These are phyloP conservation scores for Saussurea involucrata DNA, from an alignment of 129 eudicot genomes.

Conservation along the genomic window DNA sequence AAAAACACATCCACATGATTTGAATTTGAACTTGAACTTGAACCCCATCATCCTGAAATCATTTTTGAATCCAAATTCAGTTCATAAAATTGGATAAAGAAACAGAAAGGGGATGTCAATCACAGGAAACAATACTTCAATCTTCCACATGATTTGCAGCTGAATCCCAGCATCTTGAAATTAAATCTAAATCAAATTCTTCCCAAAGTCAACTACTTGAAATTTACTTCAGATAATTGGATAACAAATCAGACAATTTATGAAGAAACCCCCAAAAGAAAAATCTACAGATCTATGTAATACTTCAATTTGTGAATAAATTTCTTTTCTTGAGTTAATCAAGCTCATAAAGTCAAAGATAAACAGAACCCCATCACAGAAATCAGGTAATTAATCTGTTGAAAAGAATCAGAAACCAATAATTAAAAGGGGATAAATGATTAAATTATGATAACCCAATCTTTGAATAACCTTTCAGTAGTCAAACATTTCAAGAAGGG, in stretches of 20 bases:
- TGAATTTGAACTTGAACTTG: conserved; percentile 17
- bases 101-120: not conserved
- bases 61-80: not conserved
- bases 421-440: conserved; percentile 24
- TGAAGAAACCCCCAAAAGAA: not conserved
- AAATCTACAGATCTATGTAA: not conserved
- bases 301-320: not conserved
- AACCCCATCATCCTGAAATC: conserved; percentile 34
- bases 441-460: conserved; percentile 27
- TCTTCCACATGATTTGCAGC: conserved; percentile 27
- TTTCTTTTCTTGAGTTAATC: conserved; percentile 5
- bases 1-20: conserved; percentile 19
- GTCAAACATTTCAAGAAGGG: conserved; percentile 14
- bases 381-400: conserved; percentile 2
- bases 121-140: conserved; percentile 16
- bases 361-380: not conserved
- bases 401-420: conserved; percentile 22
- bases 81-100: not conserved
- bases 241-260: not conserved
- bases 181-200: conserved; percentile 5
- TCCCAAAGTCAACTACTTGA: conserved; percentile 5
- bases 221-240: not conserved
- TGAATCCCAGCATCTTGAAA: conserved; percentile 23
- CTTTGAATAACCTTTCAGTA: conserved; percentile 7
- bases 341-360: conserved; percentile 7